phyloP scores from a whole-genome alignment of 2,329 filamentous ascomycete genomes.

The Penicillium decumbens region DNA sequence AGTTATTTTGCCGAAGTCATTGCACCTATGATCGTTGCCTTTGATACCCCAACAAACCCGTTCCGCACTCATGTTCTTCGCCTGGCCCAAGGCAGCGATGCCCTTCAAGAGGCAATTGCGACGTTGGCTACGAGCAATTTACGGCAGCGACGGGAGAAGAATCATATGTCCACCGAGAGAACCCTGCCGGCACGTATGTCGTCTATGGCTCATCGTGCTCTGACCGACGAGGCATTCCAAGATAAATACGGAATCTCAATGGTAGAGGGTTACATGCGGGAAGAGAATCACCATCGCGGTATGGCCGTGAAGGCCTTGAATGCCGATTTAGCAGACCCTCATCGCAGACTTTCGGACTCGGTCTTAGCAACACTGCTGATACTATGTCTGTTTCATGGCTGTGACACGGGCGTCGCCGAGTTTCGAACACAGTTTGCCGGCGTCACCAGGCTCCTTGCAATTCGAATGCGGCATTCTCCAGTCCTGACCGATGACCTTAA shows the following conservation, averaged over 20 bases:
- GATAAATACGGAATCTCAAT: conserved; percentile 40
- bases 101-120: conserved; percentile 87
- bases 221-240: conserved; percentile 38
- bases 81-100: conserved; percentile 70
- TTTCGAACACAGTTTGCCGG: conserved; percentile 92
- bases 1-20: conserved; percentile 92
- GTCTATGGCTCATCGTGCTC: conserved; percentile 43
- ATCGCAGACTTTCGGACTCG: conserved; percentile 74
- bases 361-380: conserved; percentile 82
- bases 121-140: conserved; percentile 85
- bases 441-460: conserved; percentile 79
- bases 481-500: conserved; percentile 60
- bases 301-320: conserved; percentile 81
- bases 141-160: conserved; percentile 65
- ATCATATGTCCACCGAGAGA: conserved; percentile 52
- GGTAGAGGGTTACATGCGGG: conserved; percentile 60
- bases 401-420: conserved; percentile 85
- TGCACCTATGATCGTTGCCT: conserved; percentile 84
- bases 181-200: conserved; percentile 48
- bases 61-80: conserved; percentile 78
- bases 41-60: conserved; percentile 80
- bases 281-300: conserved; percentile 79
- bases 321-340: conserved; percentile 71
- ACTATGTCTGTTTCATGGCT: conserved; percentile 87
- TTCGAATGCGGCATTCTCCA: conserved; percentile 61